Base-by-base conservation (phyloP, 257 asterid species). In the Gentiana macrophylla region DNA sequence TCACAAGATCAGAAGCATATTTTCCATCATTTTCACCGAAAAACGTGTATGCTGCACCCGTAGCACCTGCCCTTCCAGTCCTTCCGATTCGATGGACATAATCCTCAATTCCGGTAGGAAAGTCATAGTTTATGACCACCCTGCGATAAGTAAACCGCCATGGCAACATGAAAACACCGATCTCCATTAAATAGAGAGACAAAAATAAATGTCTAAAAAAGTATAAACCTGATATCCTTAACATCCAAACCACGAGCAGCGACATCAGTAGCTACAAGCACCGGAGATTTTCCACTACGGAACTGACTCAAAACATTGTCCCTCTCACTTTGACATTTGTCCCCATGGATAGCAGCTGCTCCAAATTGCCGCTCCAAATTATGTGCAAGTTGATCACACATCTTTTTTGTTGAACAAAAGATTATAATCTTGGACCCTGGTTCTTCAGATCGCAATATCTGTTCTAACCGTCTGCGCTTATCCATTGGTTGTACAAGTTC, bases 31-130 rank as follows among this genome's bases (percentile, higher is more conserved):
- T 87, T 71, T 79, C 91, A 59, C 77, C 60, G 7, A 90, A 72
- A 70, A 90, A 90, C 7, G 98, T 84, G 49, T 77, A 80, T 4
- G 98, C 89, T 53, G 71, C 68, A 8, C 98, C 98, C 52, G 96
- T 86, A 24, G 98, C 98, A 57, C 98, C 98, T 3, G 96, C 98
- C 51, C 98, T 80, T 32, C 98, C 98, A 6, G 98, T 90, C 74
- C 98, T 90, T 71, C 98, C 98, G 33, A 90, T 84, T 64, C 98
- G 79, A 80, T 90, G 98, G 57, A 90, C 98, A 55, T 90, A 90
- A 74, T 86, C 96, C 79, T 90, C 98, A 56, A 90, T 67, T 52
- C 98, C 98, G 0, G 71, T 84, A 11, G 98, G 98, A 67, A 90
- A 90, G 79, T 90, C 98, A 53, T 68, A 90, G 65, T 90, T 86